These are phyloP conservation scores for Geotrichum phurueaensis DNA, from an alignment of 1,139 yeast genomes.

Conservation along the genomic window DNA sequence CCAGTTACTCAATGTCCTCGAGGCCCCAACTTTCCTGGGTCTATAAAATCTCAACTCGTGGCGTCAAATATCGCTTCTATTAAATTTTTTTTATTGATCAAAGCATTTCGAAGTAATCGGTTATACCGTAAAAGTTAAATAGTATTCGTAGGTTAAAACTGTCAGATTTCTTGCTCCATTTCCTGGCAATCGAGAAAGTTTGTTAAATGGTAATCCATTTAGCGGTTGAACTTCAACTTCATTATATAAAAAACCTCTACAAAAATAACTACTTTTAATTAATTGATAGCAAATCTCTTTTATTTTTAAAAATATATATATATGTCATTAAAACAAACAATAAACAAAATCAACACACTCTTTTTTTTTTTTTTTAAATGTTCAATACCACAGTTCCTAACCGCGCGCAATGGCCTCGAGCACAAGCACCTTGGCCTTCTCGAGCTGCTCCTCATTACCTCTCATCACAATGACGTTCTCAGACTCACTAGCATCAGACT, in stretches of 20 bases:
- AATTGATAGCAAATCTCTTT: background rate
- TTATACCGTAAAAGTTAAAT: no score
- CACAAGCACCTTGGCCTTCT: conserved; percentile 41
- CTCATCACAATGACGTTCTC: conserved; percentile 30
- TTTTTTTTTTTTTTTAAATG: background rate
- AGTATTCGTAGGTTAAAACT: no score
- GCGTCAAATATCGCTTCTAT: no score
- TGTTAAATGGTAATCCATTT: no score
- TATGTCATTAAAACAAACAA: background rate
- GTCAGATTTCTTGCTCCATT: no score
- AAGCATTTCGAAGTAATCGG: no score
- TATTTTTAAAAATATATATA: background rate
- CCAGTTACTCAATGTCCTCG: no score
- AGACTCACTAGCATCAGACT: conserved; percentile 44
- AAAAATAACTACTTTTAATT: background rate
- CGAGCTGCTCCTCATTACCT: conserved; percentile 42
- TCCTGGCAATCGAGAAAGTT: no score
- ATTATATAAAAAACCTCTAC: background rate
- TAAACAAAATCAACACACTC: background rate
- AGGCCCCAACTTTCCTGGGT: no score
- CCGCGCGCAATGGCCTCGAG: conserved; percentile 21
- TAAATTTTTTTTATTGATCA: no score
- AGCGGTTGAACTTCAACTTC: no score
- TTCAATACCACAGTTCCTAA: background rate
- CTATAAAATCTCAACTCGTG: no score